Conservation (phyloP, 129 eudicot genomes). For the Kitagawia praeruptora region DNA sequence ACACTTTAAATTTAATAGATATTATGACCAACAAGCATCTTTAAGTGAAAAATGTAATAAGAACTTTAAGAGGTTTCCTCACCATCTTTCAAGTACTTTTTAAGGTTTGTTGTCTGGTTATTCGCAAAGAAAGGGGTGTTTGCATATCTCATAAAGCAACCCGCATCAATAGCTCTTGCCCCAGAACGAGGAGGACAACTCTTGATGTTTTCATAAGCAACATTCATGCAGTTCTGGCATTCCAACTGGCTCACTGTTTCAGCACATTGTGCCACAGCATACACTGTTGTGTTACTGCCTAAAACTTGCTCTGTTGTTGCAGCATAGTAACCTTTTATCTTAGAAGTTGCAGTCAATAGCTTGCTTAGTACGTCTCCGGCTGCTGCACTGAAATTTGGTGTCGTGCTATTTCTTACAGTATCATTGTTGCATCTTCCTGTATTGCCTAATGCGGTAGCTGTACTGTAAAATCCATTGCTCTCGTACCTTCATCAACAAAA, state of each 20-base stretch:
- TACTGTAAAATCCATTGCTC: conserved; percentile 31
- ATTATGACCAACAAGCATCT: not conserved
- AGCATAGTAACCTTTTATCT: conserved; percentile 28
- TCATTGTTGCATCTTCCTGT: conserved; percentile 23
- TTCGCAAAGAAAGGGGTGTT: conserved; percentile 10
- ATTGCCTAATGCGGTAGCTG: conserved; percentile 28
- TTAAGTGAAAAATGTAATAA: not conserved
- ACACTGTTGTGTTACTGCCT: conserved; percentile 12
- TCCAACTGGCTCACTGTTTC: conserved; percentile 21
- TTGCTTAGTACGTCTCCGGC: conserved; percentile 18
- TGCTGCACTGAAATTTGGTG: conserved; percentile 15
- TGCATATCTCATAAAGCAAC: conserved; percentile 32
- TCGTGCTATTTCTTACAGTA: not conserved
- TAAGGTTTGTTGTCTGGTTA: conserved; percentile 17
- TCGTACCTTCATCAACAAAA: conserved; percentile 26
- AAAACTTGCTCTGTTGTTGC: conserved; percentile 18
- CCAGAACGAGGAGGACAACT: conserved; percentile 31
- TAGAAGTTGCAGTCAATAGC: conserved; percentile 24
- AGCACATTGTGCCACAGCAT: conserved; percentile 26
- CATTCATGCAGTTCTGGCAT: conserved; percentile 31
- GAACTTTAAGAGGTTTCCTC: not conserved
- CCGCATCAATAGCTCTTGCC: conserved; percentile 37
- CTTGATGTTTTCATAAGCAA: conserved; percentile 25
- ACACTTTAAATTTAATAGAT: not conserved
- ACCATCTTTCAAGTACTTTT: conserved; percentile 23